Evolutionary conservation across 805 yeast species (phyloP), one percentile per base, ranked within the genome.

Genomic region (Kuraishia cidri): DNA sequence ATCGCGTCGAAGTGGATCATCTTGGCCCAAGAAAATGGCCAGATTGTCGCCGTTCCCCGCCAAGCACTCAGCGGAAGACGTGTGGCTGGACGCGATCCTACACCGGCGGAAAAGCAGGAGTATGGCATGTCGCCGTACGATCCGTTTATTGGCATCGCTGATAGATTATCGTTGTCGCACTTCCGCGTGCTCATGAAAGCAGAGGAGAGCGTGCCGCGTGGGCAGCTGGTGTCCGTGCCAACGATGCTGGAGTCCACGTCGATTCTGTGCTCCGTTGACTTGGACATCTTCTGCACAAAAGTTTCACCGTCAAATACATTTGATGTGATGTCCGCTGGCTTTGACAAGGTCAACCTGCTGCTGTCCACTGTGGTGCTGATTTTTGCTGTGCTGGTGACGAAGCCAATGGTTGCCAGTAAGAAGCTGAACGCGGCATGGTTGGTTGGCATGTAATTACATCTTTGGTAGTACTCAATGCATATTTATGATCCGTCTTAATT

Each of bases 191-290:
- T 76, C 4, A 17, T 64, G 4, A 24, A 32, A 12, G 10, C 20
- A 6, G 20, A 18, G 15, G 22, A 19, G 15, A 15, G 14, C 6
- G 9, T 16, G 10, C 13, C 22, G 8, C 12, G 8, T 8, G 6
- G 24, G 23, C 2, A 23, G 53, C 49, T 22, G 41, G 44, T 64
- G 3, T 62, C 80, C 0, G 47, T 62, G 3, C 65, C 82, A 2
- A 82, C 97, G 0, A 66, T 72, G 25, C 60, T 87, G 32, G 97
- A 90, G 56, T 83, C 95, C 2, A 87, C 97, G 0, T 65, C 80
- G 2, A 64, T 84, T 13, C 70, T 83, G 1, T 77, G 92, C 39
- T 63, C 69, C 24, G 57, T 75, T 29, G 31, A 34, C 21, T 54
- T 65, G n/a, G 94, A 85, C 48, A 52, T 81, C 5, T 88, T 83